Base-by-base conservation (phyloP, 140 eudicot species). In the Anethum foeniculum region DNA sequence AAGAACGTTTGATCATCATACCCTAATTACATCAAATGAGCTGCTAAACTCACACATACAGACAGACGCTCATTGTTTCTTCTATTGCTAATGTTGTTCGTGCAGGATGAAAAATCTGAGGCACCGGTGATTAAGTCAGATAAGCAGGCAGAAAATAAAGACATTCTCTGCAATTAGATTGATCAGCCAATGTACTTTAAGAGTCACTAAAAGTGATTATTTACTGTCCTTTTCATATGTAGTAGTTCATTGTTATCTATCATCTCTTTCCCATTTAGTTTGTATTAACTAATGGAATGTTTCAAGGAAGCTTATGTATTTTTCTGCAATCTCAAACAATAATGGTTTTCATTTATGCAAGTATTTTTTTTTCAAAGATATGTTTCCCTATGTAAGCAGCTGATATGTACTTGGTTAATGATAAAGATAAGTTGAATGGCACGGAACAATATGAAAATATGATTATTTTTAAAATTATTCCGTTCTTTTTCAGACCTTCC, bases 81-180 rank as follows among this genome's bases (percentile, higher is more conserved):
- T 73, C 28, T 73, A 16, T 21, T 71, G 25, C 19, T 38, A 39
- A 21, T 13, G n/a, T 38, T 30, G 54, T 23, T 21, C 25, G 4
- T 44, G 83, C 83, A 81, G 83, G 79, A 81, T 81, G 79, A 81
- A 41, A 25, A 56, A 52, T 56, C 73, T 73, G 44, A 73, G 73
- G 79, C 72, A 7, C 32, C 0, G 68, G 67, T 69, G 78, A 69
- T 36, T 12, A 16, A 69, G 13, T 69, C 44, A 18, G 23, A 19
- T 60, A 80, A 25, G 52, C 49, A 13, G 73, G 49, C 48, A 69
- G 32, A 19, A 79, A 79, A 62, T 46, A 75, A 72, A 36, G 15
- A 34, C n/a, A 28, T 68, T 28, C 44, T 8, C 46, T 18, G 54
- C 36, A 18, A 71, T 41, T 10, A 21, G 15, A 25, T 25, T 3